Evolutionary conservation across 1,284 basidiomycete genomes (phyloP).

Genomic region (Gymnopus androsaceus): DNA sequence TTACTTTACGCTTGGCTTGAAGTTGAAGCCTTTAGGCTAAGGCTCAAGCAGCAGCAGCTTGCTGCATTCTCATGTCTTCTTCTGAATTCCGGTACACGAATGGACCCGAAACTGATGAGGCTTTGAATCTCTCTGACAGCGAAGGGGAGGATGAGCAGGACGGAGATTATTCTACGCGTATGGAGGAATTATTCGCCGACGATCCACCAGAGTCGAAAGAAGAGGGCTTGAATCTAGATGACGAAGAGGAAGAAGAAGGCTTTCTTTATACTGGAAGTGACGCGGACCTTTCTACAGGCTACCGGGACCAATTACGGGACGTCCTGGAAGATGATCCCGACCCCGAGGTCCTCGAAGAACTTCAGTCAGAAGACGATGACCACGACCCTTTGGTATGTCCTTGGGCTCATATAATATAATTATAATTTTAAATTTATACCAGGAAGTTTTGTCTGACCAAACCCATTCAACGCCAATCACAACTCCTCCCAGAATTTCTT

Average conservation of each 20-base stretch:
- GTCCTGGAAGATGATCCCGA: constrained; percentile 64
- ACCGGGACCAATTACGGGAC: constrained; percentile 70
- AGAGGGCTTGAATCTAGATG: constrained; percentile 37
- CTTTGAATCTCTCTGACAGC: constrained; percentile 30
- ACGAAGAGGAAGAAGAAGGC: constrained; percentile 57
- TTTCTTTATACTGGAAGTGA: constrained; percentile 77
- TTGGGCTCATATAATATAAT: not conserved
- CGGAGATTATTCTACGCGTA: constrained; percentile 69
- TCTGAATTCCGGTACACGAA: constrained; percentile 2
- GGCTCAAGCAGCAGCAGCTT: not conserved
- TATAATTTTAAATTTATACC: constrained; percentile 1
- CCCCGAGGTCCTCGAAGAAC: constrained; percentile 41
- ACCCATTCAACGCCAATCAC: constrained; percentile 40
- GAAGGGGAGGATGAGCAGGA: constrained; percentile 31
- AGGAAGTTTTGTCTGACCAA: constrained; percentile 31
- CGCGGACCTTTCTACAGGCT: constrained; percentile 46
- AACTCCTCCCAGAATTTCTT: constrained; percentile 37
- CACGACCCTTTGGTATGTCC: constrained; percentile 41
- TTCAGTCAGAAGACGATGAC: constrained; percentile 35
- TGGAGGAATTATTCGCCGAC: constrained; percentile 70
- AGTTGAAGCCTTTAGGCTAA: not conserved
- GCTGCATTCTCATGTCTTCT: constrained; percentile 7
- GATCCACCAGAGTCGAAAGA: constrained; percentile 41
- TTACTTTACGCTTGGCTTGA: too few relatives aligned
- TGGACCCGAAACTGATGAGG: constrained; percentile 1